These are phyloP conservation scores for Ambrosia trifida DNA, from an alignment of 129 eudicot species.

Conservation along the genomic window DNA sequence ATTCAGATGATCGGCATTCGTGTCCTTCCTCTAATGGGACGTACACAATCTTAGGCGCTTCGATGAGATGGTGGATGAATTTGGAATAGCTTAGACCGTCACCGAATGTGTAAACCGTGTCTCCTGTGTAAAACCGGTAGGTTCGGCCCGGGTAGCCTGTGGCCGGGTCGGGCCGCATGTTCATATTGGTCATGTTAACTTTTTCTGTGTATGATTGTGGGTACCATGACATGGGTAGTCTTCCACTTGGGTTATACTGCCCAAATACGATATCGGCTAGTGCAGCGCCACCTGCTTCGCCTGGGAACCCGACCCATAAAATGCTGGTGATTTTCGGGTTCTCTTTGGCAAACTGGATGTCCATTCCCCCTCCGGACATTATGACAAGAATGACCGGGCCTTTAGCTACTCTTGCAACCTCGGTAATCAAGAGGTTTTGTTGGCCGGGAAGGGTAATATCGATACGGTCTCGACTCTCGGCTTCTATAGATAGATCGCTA, in stretches of 20 bases:
- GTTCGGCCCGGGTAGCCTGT: slow-evolving; percentile 94
- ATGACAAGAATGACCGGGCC: slow-evolving; percentile 95
- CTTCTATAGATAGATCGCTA: slow-evolving; percentile 78
- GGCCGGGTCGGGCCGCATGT: slow-evolving; percentile 90
- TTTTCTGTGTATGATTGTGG: slow-evolving; percentile 75
- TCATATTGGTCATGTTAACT: slow-evolving; percentile 91
- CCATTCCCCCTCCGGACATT: slow-evolving; percentile 98
- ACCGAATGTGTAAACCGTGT: slow-evolving; percentile 69
- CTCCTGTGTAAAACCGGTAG: slow-evolving; percentile 87
- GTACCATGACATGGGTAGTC: slow-evolving; percentile 98
- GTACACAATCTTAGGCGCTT: slow-evolving; percentile 61
- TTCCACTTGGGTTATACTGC: slow-evolving; percentile 83
- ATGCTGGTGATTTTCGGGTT: slow-evolving; percentile 74
- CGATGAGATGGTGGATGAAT: slow-evolving; percentile 60
- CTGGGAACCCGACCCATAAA: slow-evolving; percentile 95
- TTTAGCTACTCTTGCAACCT: slow-evolving; percentile 70
- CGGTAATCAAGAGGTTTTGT: slow-evolving; percentile 53
- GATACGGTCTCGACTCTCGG: slow-evolving; percentile 64
- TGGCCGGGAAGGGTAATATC: slow-evolving; percentile 91
- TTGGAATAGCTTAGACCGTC: slow-evolving; percentile 72
- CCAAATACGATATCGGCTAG: slow-evolving; percentile 87
- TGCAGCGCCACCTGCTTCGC: slow-evolving; percentile 98
- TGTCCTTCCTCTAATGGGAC: slow-evolving; percentile 71
- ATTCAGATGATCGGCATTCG: slow-evolving; percentile 51
- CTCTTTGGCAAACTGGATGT: slow-evolving; percentile 76